These are phyloP conservation scores for Rosa persica DNA, from an alignment of 306 rosid species.

Conservation along the genomic window DNA sequence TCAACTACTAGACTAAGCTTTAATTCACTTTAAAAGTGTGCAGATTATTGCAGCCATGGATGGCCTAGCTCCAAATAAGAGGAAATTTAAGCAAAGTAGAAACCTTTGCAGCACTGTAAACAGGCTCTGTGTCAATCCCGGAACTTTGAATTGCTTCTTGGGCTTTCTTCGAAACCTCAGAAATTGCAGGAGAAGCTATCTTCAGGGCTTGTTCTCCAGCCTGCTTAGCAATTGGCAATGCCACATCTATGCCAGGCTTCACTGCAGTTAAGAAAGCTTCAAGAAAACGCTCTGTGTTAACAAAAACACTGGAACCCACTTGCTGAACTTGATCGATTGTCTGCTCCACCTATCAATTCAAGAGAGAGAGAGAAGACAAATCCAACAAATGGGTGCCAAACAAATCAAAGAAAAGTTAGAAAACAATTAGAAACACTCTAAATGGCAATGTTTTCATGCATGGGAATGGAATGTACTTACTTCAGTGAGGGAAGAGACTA, in stretches of 20 bases:
- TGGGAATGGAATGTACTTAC: constrained; percentile 28
- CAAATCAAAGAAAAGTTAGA: not conserved
- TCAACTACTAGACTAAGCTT: not conserved
- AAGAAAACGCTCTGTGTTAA: constrained; percentile 42
- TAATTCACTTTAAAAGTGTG: not conserved
- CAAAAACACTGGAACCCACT: constrained; percentile 58
- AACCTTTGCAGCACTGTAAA: constrained; percentile 79
- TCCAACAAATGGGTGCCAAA: constrained; percentile 20
- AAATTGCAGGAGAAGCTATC: constrained; percentile 74
- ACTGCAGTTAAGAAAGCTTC: constrained; percentile 49
- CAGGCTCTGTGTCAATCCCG: constrained; percentile 70
- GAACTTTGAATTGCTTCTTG: constrained; percentile 72
- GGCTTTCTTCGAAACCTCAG: constrained; percentile 76
- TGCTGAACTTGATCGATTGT: constrained; percentile 78
- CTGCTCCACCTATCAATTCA: constrained; percentile 63
- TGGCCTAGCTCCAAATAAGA: not conserved
- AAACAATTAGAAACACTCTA: not conserved
- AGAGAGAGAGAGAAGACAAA: not conserved
- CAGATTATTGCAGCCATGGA: constrained; percentile 5
- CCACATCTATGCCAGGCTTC: constrained; percentile 78
- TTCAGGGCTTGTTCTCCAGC: constrained; percentile 79
- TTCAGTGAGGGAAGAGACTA: constrained; percentile 71
- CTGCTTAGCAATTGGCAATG: constrained; percentile 61
- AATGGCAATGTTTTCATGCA: not conserved
- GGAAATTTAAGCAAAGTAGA: not conserved